Base-by-base conservation (phyloP, 179 eudicot species). In the Silene coronaria region DNA sequence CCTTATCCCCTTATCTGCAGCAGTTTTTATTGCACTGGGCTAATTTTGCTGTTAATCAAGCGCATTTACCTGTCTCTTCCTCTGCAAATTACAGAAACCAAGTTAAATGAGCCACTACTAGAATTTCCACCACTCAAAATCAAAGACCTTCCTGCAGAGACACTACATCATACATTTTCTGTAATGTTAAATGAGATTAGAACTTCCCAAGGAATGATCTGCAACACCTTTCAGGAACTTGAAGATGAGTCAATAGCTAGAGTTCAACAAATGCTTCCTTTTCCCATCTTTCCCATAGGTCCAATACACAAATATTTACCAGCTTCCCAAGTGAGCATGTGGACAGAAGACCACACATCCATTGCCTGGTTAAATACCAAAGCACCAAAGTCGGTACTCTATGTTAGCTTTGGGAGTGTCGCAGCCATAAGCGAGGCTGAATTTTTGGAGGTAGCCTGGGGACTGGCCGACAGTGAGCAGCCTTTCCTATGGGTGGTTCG, bases 121-220 rank as follows among this genome's bases (percentile, higher is more conserved):
- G 91, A 87, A 76, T 61, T 90, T 21, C 85, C 85, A 5, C 86
- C 89, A 0, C 80, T 86, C 0, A 84, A 70, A 80, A 21, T 88
- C 21, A 86, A 81, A 69, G 91, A 89, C 64, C 75, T 86, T 27
- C 86, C 86, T 9, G 13, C 70, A 17, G 81, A 78, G 13, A 32
- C n/a, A 2, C 12, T 26, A 0, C 74, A 60, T 45, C 30, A 74
- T 3, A 13, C 75, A 11, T 13, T 79, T 9, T 82, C 80, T 11
- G 7, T 48, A 5, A 51, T 84, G 21, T 76, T 83, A 17, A 77
- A 80, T 55, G 80, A 82, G 84, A 84, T 76, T 9, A 76, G 71
- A 34, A 72, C 12, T 61, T 85, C 86, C n/a, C 82, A 76, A 55
- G 87, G 82, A 70, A 72, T 61, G 83, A 86, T 83, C 80, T 80